Conservation (phyloP, 257 asterid genomes). For the Cynanchum wilfordii region DNA sequence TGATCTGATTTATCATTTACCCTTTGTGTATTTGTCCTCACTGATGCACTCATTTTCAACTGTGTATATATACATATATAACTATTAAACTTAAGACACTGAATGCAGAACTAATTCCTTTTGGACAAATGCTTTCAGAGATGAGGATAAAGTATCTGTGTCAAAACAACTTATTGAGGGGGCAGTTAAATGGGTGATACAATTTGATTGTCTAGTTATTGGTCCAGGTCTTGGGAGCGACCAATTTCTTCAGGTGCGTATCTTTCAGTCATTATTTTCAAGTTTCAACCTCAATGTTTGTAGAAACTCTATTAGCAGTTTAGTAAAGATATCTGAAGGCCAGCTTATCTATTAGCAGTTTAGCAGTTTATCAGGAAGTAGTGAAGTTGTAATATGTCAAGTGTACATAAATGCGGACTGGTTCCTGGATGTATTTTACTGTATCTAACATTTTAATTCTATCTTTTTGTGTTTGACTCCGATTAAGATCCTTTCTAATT, state of each 20-base stretch:
- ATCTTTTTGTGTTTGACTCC: background rate
- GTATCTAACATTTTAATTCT: too few relatives aligned
- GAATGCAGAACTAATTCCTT: constrained; percentile 18
- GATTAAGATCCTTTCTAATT: background rate
- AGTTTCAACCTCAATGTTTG: background rate
- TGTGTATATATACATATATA: background rate
- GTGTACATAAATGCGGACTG: background rate
- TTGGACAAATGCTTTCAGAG: constrained; percentile 11
- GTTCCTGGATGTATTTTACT: background rate
- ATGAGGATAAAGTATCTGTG: background rate
- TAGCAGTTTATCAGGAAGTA: background rate
- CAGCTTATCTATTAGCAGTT: too few relatives aligned
- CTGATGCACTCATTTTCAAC: background rate
- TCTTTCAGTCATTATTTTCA: background rate
- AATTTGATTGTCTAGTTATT: background rate
- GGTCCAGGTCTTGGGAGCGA: background rate
- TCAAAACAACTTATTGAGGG: constrained; percentile 30
- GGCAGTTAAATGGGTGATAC: background rate
- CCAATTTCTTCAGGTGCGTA: background rate
- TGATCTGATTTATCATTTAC: background rate
- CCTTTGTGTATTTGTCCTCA: background rate
- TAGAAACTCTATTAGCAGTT: background rate
- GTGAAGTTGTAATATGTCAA: background rate
- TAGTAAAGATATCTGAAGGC: background rate
- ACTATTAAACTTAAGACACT: constrained; percentile 11